phyloP scores from a whole-genome alignment of 2,329 filamentous ascomycete species.

The Xylariaceae sp. region DNA sequence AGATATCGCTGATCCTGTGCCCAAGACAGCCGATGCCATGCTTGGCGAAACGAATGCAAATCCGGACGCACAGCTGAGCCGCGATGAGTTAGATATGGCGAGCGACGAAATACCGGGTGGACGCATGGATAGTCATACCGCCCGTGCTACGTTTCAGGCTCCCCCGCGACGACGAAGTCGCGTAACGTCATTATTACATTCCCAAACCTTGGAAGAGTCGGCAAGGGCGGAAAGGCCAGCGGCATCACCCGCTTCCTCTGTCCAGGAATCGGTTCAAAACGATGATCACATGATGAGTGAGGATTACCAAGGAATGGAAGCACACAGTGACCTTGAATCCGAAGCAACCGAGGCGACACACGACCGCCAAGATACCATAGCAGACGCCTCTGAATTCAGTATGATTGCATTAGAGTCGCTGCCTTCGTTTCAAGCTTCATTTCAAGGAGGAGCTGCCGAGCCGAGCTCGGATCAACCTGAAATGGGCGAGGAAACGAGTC shows the following conservation, averaged over 20 bases:
- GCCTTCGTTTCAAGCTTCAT: constrained; percentile 38
- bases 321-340: constrained; percentile 28
- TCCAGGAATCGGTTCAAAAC: constrained; percentile 17
- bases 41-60: constrained; percentile 7
- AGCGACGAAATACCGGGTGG: constrained; percentile 8
- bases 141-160: constrained; percentile 6
- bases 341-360: constrained; percentile 19
- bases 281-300: constrained; percentile 21
- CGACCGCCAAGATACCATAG: constrained; percentile 36
- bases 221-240: constrained; percentile 6
- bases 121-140: constrained; percentile 2
- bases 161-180: constrained; percentile 8
- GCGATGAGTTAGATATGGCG: constrained; percentile 1
- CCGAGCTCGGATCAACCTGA: constrained; percentile 36
- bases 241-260: constrained; percentile 15
- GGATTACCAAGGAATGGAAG: constrained; percentile 23
- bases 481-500: constrained; percentile 50
- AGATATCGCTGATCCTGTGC: constrained; percentile 14
- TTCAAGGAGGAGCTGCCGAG: constrained; percentile 37
- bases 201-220: constrained; percentile 1
- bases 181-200: constrained; percentile 15
- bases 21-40: constrained; percentile 8
- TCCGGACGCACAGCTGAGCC: constrained; percentile 2
- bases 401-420: constrained; percentile 55
- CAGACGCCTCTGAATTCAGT: constrained; percentile 48